Conservation (phyloP, 2,329 filamentous ascomycete genomes). For the Rugonectria rugulosa region DNA sequence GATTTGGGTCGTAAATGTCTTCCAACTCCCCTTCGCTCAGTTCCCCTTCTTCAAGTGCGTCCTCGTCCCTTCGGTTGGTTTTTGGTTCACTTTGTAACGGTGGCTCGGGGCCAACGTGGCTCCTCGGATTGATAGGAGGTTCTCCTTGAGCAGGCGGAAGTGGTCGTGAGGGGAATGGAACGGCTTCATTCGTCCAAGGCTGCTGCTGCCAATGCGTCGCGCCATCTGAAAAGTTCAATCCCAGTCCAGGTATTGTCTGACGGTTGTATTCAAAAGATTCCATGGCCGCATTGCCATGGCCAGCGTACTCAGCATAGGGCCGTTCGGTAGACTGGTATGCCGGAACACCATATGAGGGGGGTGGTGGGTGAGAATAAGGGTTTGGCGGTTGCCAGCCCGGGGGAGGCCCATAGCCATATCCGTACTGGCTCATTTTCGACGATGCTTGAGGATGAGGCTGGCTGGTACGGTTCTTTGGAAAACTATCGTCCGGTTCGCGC, state of each 20-base stretch:
- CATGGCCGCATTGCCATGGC: slow-evolving; percentile 16
- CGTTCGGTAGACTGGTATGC: slow-evolving; percentile 18
- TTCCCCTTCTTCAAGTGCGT: slow-evolving; percentile 73
- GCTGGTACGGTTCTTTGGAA: neutral
- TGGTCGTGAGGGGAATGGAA: slow-evolving; percentile 7
- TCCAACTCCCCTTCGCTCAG: slow-evolving; percentile 73
- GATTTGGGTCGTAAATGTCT: slow-evolving; percentile 59
- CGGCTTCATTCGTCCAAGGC: slow-evolving; percentile 14
- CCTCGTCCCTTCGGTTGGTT: slow-evolving; percentile 17
- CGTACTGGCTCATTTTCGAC: slow-evolving; percentile 42
- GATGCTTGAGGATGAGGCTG: neutral
- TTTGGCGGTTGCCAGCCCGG: slow-evolving; percentile 34
- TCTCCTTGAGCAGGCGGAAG: neutral
- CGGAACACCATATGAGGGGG: slow-evolving; percentile 21
- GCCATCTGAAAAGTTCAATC: slow-evolving; percentile 37
- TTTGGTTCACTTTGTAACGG: slow-evolving; percentile 11
- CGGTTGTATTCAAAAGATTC: slow-evolving; percentile 38
- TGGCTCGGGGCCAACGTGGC: neutral
- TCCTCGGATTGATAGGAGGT: neutral
- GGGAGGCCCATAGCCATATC: slow-evolving; percentile 36
- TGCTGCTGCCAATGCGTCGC: slow-evolving; percentile 27
- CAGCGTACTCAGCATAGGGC: slow-evolving; percentile 7
- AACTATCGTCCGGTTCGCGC: slow-evolving; percentile 1
- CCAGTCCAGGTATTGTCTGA: slow-evolving; percentile 46
- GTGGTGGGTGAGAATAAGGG: slow-evolving; percentile 27